Percentiles rank a stretch among this genome's conserved stretches.
phyloP scores from a whole-genome alignment of 2,329 filamentous ascomycete genomes.

The Rhinocladiella mackenziei region DNA sequence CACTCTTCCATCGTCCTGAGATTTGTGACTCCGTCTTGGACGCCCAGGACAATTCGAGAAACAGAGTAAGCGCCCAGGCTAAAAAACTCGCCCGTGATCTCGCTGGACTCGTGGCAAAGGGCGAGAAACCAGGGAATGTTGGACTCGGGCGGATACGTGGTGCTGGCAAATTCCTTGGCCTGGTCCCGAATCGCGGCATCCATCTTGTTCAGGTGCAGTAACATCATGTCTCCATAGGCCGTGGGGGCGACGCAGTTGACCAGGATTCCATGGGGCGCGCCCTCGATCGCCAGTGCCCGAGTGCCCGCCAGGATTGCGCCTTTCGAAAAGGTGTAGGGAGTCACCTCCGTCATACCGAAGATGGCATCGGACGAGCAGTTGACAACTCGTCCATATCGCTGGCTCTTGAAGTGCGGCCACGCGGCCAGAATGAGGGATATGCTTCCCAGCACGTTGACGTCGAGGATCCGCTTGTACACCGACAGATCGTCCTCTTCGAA shows the following conservation, averaged over 20 bases:
- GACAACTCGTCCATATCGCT: slow-evolving; percentile 94
- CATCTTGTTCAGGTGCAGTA: background rate
- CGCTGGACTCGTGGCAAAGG: background rate
- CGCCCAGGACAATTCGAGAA: background rate
- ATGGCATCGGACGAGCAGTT: slow-evolving; percentile 82
- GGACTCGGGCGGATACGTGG: background rate
- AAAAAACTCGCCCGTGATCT: background rate
- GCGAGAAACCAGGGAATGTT: background rate
- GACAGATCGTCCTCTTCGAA: background rate
- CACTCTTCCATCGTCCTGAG: background rate
- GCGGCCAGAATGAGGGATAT: slow-evolving; percentile 93
- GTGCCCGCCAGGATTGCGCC: slow-evolving; percentile 92
- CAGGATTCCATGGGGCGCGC: slow-evolving; percentile 93
- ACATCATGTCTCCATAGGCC: background rate
- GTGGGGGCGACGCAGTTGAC: slow-evolving; percentile 52
- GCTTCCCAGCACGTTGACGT: slow-evolving; percentile 83
- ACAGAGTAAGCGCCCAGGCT: background rate
- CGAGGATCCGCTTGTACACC: slow-evolving; percentile 42
- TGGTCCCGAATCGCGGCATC: background rate
- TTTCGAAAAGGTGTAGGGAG: slow-evolving; percentile 95
- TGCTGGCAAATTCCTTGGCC: background rate
- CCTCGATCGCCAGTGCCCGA: slow-evolving; percentile 95
- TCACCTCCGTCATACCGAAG: slow-evolving; percentile 90
- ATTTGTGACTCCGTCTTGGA: background rate
- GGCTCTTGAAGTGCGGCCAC: slow-evolving; percentile 96